Percentiles rank a stretch among this genome's conserved stretches.
phyloP scores from a whole-genome alignment of 2,329 filamentous ascomycete species.

The Penicillium thymicola region DNA sequence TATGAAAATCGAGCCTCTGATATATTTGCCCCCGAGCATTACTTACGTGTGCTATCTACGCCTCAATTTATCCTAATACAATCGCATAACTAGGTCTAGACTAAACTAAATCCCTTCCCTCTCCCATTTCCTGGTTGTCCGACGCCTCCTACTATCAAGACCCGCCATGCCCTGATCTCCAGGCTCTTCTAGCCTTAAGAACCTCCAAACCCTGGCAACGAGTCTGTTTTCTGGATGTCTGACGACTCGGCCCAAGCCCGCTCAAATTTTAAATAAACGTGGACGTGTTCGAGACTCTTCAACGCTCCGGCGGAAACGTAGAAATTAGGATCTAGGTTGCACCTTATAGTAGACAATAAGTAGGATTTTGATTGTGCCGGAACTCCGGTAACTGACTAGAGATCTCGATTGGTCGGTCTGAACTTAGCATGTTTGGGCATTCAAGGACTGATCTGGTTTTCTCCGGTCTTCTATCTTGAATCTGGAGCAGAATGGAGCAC shows the following conservation, averaged over 20 bases:
- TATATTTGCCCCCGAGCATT: background rate
- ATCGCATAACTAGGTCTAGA: background rate
- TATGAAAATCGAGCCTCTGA: background rate
- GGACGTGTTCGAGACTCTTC: background rate
- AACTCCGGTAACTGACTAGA: background rate
- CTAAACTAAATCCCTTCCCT: background rate
- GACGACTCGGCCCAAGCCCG: background rate
- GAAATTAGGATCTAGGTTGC: background rate
- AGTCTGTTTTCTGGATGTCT: background rate
- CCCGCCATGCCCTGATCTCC: background rate
- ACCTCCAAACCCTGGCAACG: background rate
- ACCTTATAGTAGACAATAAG: background rate
- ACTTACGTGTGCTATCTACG: background rate
- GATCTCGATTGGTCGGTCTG: background rate
- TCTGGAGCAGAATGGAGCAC: background rate
- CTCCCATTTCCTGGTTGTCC: background rate
- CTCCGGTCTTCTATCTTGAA: background rate
- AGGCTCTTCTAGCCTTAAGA: background rate
- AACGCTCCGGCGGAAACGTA: background rate
- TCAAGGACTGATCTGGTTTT: background rate
- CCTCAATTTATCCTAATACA: background rate
- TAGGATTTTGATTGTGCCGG: background rate
- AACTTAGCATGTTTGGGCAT: background rate
- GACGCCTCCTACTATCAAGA: background rate
- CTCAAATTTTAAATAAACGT: background rate